Evolutionary conservation across 2,329 filamentous ascomycete species (phyloP).

Genomic region (Lasiodiplodia citricola): DNA sequence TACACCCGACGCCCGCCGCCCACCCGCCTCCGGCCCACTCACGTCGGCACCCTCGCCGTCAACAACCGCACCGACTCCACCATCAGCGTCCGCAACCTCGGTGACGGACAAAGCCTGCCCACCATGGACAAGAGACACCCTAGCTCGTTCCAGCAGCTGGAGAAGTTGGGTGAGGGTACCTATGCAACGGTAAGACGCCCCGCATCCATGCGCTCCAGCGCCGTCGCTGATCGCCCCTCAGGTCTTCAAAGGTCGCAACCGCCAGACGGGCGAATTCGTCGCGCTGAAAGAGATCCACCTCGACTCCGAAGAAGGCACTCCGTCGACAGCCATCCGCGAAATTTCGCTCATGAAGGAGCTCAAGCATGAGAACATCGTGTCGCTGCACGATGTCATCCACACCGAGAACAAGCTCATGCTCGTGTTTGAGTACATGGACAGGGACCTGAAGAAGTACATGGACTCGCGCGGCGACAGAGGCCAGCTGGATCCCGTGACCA

Average conservation of each 20-base stretch:
- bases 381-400: conserved; percentile 97
- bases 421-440: conserved; percentile 99
- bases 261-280: conserved; percentile 94
- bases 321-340: conserved; percentile 95
- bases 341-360: conserved; percentile 99
- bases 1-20: conserved; percentile 54
- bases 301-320: conserved; percentile 96
- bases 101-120: conserved; percentile 48
- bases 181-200: conserved; percentile 85
- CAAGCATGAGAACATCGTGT: conserved; percentile 98
- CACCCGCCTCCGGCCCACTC: conserved; percentile 52
- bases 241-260: conserved; percentile 98
- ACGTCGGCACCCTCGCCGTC: conserved; percentile 55
- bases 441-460: conserved; percentile 98
- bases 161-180: conserved; percentile 96
- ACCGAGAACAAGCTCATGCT: conserved; percentile 99
- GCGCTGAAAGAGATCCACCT: conserved; percentile 98
- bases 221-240: conserved; percentile 48
- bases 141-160: conserved; percentile 98
- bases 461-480: conserved; percentile 89
- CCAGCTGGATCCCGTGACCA: conserved; percentile 83
- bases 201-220: conserved; percentile 14
- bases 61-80: conserved; percentile 57
- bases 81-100: conserved; percentile 55
- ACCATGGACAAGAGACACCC: conserved; percentile 93